phyloP scores from a whole-genome alignment of 768 basidiomycete species.

The Mycena chlorophos region DNA sequence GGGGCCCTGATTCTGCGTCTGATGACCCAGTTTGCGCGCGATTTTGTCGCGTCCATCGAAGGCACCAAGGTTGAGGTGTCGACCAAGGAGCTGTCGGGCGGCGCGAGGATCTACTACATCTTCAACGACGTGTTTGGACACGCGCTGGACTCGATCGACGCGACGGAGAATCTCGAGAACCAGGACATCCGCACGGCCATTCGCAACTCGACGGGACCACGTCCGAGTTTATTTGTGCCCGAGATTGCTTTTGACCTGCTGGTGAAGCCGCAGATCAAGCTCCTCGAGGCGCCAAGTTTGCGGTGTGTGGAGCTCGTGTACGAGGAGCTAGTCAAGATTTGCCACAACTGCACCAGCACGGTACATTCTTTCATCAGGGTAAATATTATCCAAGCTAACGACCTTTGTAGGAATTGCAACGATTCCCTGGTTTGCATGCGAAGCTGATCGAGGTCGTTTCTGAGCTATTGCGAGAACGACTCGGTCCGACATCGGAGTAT shows the following conservation, averaged over 20 bases:
- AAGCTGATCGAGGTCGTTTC: constrained; percentile 97
- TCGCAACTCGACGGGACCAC: constrained; percentile 94
- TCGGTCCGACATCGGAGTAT: constrained; percentile 97
- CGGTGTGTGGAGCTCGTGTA: constrained; percentile 98
- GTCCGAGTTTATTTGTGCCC: constrained; percentile 95
- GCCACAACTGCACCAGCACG: constrained; percentile 93
- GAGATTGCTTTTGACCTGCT: constrained; percentile 96
- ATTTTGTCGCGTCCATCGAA: constrained; percentile 96
- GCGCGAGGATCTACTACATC: constrained; percentile 98
- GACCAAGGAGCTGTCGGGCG: constrained; percentile 97
- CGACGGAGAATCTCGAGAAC: constrained; percentile 86
- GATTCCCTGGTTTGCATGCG: constrained; percentile 91
- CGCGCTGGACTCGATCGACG: constrained; percentile 86
- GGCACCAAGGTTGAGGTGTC: constrained; percentile 95
- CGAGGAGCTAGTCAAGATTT: constrained; percentile 98
- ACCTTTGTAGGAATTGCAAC: constrained; percentile 76
- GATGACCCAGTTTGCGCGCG: constrained; percentile 98
- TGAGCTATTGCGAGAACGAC: constrained; percentile 88
- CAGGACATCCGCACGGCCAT: constrained; percentile 98
- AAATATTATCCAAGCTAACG: not conserved
- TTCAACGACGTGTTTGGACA: constrained; percentile 98
- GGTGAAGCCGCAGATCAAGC: constrained; percentile 97
- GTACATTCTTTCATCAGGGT: constrained; percentile 45
- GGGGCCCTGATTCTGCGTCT: constrained; percentile 88
- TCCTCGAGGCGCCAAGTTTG: constrained; percentile 90